phyloP scores from a whole-genome alignment of 257 asterid species.

The Scutellaria baicalensis region DNA sequence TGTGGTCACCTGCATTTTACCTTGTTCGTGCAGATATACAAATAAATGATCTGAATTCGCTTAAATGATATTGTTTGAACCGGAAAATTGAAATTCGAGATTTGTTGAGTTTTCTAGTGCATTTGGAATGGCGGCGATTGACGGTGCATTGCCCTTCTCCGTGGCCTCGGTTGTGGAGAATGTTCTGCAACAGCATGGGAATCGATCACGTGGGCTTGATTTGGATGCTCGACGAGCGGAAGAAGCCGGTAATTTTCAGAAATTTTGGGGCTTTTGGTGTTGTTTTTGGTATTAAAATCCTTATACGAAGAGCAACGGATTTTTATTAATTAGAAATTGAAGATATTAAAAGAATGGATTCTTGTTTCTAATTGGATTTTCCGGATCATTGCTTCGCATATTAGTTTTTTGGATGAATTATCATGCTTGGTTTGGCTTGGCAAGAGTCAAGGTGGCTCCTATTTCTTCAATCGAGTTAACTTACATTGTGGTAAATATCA shows the following conservation, averaged over 20 bases:
- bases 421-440: not conserved
- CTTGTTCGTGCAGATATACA: not conserved
- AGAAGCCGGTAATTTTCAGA: constrained; percentile 59
- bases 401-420: not conserved
- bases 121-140: constrained; percentile 41
- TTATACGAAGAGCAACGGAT: not conserved
- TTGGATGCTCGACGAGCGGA: constrained; percentile 91
- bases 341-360: not conserved
- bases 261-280: not conserved
- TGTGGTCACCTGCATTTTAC: not conserved
- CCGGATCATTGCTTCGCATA: not conserved
- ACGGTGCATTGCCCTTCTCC: constrained; percentile 59
- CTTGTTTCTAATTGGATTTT: not conserved
- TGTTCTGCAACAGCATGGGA: constrained; percentile 86
- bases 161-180: constrained; percentile 81
- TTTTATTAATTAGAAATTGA: not conserved
- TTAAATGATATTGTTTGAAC: constrained; percentile 8
- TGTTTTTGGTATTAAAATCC: not conserved
- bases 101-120: not conserved
- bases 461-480: not conserved
- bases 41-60: not conserved
- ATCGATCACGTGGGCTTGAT: constrained; percentile 62
- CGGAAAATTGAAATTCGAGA: constrained; percentile 15
- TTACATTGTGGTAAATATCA: not conserved
- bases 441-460: not conserved